These are phyloP conservation scores for Agaricales sp. DNA, from an alignment of 1,284 basidiomycete genomes.

Conservation along the genomic window DNA sequence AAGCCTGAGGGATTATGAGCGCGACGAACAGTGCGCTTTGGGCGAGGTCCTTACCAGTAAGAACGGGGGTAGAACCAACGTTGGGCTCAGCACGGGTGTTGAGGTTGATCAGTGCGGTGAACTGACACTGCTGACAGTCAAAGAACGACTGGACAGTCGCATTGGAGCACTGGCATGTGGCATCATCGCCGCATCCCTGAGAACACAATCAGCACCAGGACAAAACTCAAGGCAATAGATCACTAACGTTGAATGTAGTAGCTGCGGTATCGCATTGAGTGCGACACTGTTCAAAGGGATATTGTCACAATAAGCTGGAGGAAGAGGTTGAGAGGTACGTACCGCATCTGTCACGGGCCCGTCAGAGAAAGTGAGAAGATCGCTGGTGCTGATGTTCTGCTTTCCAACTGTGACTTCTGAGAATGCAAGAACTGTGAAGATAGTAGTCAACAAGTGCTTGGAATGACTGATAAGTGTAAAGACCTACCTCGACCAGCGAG, in stretches of 20 bases:
- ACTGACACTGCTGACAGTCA: background rate
- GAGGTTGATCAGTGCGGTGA: background rate
- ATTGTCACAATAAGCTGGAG: no score
- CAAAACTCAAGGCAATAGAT: background rate
- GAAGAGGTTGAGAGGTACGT: background rate
- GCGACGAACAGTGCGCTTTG: no score
- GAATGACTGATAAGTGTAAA: background rate
- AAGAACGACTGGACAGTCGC: background rate
- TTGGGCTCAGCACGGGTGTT: background rate
- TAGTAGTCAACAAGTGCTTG: background rate
- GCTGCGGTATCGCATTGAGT: background rate
- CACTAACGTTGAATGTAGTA: background rate
- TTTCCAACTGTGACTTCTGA: background rate
- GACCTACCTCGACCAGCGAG: background rate
- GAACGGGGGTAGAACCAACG: background rate
- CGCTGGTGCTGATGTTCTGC: background rate
- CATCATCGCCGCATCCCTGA: background rate
- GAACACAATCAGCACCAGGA: background rate
- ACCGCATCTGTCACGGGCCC: background rate
- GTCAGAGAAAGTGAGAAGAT: background rate
- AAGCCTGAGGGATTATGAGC: background rate
- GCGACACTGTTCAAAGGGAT: background rate
- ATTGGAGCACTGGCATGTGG: background rate
- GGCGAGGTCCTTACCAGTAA: background rate
- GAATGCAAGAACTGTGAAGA: background rate